Conservation (phyloP, 2,329 filamentous ascomycete species). For the Pseudogymnoascus sp. region DNA sequence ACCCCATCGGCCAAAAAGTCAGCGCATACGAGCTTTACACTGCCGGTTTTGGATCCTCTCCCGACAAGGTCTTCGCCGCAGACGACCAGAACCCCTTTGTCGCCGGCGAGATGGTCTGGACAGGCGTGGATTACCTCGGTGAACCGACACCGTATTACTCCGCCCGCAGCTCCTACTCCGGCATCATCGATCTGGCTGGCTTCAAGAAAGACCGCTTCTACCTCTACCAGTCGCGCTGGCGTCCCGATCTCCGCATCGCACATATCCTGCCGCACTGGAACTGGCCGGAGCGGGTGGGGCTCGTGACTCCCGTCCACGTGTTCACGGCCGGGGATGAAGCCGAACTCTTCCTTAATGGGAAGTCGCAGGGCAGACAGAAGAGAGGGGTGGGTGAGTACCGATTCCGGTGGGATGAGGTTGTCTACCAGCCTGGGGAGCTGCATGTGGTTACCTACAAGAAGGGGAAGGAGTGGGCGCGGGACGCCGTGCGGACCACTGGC, state of each 20-base stretch:
- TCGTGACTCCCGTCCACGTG: constrained; percentile 46
- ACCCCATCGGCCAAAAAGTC: constrained; percentile 32
- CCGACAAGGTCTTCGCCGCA: constrained; percentile 44
- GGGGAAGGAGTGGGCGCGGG: constrained; percentile 35
- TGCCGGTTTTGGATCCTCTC: constrained; percentile 38
- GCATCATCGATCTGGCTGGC: constrained; percentile 39
- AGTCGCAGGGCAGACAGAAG: constrained; percentile 35
- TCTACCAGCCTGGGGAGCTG: constrained; percentile 40
- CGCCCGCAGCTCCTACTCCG: constrained; percentile 45
- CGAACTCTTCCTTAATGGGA: constrained; percentile 45
- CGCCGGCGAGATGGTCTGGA: constrained; percentile 47
- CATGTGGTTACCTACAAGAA: constrained; percentile 28
- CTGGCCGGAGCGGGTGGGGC: constrained; percentile 41
- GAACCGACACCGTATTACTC: constrained; percentile 40
- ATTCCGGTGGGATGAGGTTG: constrained; percentile 45
- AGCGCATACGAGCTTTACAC: constrained; percentile 46
- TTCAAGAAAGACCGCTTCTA: constrained; percentile 41
- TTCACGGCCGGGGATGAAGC: constrained; percentile 45
- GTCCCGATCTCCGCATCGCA: constrained; percentile 38
- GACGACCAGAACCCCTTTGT: constrained; percentile 43
- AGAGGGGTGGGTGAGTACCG: constrained; percentile 34
- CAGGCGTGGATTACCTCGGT: constrained; percentile 42
- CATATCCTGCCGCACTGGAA: constrained; percentile 51
- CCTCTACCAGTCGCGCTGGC: constrained; percentile 47
- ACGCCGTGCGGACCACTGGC: constrained; percentile 35